Evolutionary conservation across 768 basidiomycete genomes (phyloP), one percentile per base, ranked within the genome.

Genomic region (Boletus reticuloceps): DNA sequence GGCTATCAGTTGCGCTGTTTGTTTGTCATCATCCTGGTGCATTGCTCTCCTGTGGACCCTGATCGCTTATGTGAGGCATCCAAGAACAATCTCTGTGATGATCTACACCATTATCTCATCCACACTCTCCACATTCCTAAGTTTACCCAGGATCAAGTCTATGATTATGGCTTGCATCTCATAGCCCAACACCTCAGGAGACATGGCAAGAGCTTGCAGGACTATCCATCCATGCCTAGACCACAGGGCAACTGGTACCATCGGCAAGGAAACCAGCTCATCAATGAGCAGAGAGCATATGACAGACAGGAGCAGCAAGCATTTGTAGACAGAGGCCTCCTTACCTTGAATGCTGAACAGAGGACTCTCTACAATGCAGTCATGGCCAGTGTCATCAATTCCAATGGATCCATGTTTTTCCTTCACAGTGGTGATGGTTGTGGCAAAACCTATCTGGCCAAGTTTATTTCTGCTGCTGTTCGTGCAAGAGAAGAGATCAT

Each of bases 31-130:
- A 52, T 52, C 14, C 13, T 52, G 1, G 9, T 52, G 1, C 34
- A 52, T 31, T 44, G 43, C n/a, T 3, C 42, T 44, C 75, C 74
- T 12, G 20, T 70, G 8, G 34, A 66, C 20, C 76, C 82, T 43
- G 6, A 38, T 19, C 1, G 1, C 0, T 8, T 56, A 1, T 57
- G 58, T 43, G 10, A 56, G 0, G 54, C 34, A 22, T 25, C 20
- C 1, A 55, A 34, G 17, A 10, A 56, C 6, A 3, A 52, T 46
- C 41, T 51, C 0, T 58, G 56, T 60, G 55, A 60, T 60, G 53
- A 60, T 32, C 6, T 60, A 1, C 25, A 31, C 0, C 36, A 52
- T 17, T 2, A 31, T 22, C 52, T 61, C 2, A 47, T 14, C 1
- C 3, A 41, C 25, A 3, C 0, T 1, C 46, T 44, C n/a, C 12